These are phyloP conservation scores for Leishmania arabica DNA, from an alignment of 208 protist genomes.

Conservation along the genomic window DNA sequence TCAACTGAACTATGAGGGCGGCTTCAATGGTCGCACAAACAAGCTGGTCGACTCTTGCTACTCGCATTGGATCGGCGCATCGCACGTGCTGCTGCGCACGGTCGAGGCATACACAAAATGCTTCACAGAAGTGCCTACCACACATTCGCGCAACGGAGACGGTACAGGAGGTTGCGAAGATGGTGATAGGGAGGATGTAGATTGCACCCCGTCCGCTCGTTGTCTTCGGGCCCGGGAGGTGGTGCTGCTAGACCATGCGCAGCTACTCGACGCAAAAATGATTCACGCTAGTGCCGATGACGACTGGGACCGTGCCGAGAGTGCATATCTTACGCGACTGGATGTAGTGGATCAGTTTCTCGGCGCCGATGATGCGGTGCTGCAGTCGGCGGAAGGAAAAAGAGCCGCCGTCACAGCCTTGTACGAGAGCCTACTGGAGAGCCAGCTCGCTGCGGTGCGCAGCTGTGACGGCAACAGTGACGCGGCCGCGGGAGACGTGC, in stretches of 20 bases:
- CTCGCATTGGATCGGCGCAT: conserved; percentile 95
- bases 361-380: conserved; percentile 26
- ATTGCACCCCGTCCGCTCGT: background rate
- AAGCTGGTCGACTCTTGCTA: conserved; percentile 99
- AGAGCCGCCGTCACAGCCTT: background rate
- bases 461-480: background rate
- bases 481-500: background rate
- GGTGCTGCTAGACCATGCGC: conserved; percentile 68
- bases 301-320: conserved; percentile 50
- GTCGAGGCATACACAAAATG: conserved; percentile 48
- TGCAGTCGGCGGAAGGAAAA: conserved; percentile 8
- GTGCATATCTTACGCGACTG: conserved; percentile 13
- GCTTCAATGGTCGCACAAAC: conserved; percentile 96
- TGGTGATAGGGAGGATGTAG: background rate
- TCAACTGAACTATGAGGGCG: conserved; percentile 85
- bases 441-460: background rate
- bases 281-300: conserved; percentile 19
- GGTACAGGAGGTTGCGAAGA: background rate
- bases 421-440: conserved; percentile 14
- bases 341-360: conserved; percentile 45
- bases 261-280: conserved; percentile 52
- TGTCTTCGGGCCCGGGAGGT: conserved; percentile 52
- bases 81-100: conserved; percentile 64
- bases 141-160: background rate
- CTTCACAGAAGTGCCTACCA: conserved; percentile 2